Percentiles rank a stretch among this genome's conserved stretches.
Conservation (phyloP, 768 basidiomycete species). For the Termitomyces sp. region DNA sequence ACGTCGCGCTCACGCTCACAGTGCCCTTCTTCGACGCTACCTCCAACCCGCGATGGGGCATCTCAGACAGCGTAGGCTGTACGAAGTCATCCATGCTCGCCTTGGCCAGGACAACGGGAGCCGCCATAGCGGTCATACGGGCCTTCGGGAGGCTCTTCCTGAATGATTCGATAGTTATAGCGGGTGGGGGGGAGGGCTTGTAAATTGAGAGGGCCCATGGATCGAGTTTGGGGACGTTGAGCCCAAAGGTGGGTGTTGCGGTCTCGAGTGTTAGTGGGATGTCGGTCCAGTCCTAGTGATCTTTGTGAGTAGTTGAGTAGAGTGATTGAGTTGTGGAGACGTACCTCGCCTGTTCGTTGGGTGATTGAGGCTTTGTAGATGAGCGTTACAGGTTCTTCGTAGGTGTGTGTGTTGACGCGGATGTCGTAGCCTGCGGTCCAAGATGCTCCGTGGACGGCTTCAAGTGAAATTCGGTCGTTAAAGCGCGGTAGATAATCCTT, state of each 20-base stretch:
- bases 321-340: background rate
- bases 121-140: too few relatives aligned
- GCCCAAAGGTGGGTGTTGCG: constrained; percentile 39
- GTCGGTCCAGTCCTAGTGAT: constrained; percentile 38
- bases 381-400: constrained; percentile 31
- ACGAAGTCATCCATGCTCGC: too few relatives aligned
- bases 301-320: background rate
- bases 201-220: constrained; percentile 34
- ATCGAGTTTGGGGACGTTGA: constrained; percentile 32
- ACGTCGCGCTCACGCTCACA: constrained; percentile 23
- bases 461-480: background rate
- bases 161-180: too few relatives aligned
- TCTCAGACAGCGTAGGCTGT: too few relatives aligned
- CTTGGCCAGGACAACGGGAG: background rate
- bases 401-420: constrained; percentile 35
- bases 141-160: too few relatives aligned
- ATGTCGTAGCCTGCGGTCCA: constrained; percentile 39
- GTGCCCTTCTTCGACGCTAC: constrained; percentile 11
- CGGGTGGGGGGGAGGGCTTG: background rate
- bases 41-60: background rate
- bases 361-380: constrained; percentile 39
- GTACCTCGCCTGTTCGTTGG: constrained; percentile 43
- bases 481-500: background rate
- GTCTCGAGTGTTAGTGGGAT: constrained; percentile 44
- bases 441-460: constrained; percentile 10